Evolutionary conservation across 106 monocot species (phyloP).

Genomic region (Allium cepa): DNA sequence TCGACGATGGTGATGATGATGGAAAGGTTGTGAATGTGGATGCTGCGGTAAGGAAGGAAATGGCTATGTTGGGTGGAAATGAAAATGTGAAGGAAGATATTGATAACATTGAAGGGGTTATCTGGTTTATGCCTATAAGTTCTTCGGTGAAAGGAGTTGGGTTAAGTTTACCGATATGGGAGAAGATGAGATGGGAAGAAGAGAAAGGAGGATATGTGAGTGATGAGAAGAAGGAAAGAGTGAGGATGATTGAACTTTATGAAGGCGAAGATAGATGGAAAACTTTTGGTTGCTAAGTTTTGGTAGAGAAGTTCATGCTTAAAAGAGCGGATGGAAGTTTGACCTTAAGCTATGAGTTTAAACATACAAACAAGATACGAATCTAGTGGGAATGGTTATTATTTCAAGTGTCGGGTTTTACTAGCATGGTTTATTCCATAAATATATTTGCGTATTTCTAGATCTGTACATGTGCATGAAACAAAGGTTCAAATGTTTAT

Average conservation of each 20-base stretch:
- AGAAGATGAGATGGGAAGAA: constrained; percentile 18
- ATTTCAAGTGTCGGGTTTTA: no score
- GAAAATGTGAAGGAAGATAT: not conserved
- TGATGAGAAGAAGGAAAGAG: constrained; percentile 4
- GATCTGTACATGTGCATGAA: no score
- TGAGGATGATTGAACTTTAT: constrained; percentile 5
- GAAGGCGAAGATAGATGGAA: constrained; percentile 12
- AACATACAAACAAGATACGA: constrained; percentile 11
- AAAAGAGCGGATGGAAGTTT: constrained; percentile 20
- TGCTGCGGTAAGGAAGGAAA: not conserved
- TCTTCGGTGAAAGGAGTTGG: not conserved
- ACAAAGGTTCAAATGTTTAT: no score
- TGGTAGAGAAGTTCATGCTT: constrained; percentile 25
- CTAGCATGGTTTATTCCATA: no score
- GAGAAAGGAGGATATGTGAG: constrained; percentile 11
- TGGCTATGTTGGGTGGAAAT: constrained; percentile 9
- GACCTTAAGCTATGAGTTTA: constrained; percentile 16
- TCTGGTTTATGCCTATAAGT: constrained; percentile 8
- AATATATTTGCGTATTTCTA: no score
- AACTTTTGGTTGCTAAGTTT: constrained; percentile 18
- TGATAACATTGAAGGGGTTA: not conserved
- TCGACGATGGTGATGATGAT: not conserved
- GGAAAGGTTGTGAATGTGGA: constrained; percentile 5
- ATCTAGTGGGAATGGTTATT: constrained; percentile 15
- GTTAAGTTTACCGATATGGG: constrained; percentile 9